Base-by-base conservation (phyloP, 2,329 filamentous ascomycete genomes). In the Ophiostoma himal-ulmi region DNA sequence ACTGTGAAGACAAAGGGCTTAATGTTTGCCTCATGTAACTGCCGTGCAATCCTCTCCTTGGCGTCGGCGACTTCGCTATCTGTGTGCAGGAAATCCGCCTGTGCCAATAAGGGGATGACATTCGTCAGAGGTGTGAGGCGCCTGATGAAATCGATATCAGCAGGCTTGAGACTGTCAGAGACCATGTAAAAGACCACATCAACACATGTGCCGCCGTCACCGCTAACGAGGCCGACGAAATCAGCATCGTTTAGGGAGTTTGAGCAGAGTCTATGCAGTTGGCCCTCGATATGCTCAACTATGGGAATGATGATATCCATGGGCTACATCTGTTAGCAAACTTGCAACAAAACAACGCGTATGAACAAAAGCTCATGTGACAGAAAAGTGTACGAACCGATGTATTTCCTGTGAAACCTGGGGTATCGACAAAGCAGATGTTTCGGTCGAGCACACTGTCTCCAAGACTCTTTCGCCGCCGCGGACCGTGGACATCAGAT, bases 391-490 rank as follows among this genome's bases (percentile, higher is more conserved):
- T 62, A 78, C 85, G 72, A 79, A 88, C 84, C 52, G 84, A 86
- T 65, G 81, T 82, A 65, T 83, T 83, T 73, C 78, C 81, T 57
- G 83, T 81, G 78, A 87, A 88, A 14, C 89, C 89, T 13, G 90
- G 88, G 1, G 91, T 94, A 80, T 98, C 94, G 71, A 97, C 89
- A 77, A 99, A 97, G 78, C 93, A 97, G 5, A 99, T 81, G 77
- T 99, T 99, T 39, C 94, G 87, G 77, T 98, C 94, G 65, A 98
- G 82, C 54, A 97, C 86, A 30, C 88, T 86, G 73, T 95, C 93
- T 8, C 89, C 88, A 68, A 88, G 81, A 76, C 91, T 94, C 77
- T 89, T 91, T 75, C 90, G 85, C 76, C 88, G 85, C 66, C 86
- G 83, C 73, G 86, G 83, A 81, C 71, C 44, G 74, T 36, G 83